These are phyloP conservation scores for Berkeleyomyces rouxiae DNA, from an alignment of 2,329 filamentous ascomycete genomes.

Conservation along the genomic window DNA sequence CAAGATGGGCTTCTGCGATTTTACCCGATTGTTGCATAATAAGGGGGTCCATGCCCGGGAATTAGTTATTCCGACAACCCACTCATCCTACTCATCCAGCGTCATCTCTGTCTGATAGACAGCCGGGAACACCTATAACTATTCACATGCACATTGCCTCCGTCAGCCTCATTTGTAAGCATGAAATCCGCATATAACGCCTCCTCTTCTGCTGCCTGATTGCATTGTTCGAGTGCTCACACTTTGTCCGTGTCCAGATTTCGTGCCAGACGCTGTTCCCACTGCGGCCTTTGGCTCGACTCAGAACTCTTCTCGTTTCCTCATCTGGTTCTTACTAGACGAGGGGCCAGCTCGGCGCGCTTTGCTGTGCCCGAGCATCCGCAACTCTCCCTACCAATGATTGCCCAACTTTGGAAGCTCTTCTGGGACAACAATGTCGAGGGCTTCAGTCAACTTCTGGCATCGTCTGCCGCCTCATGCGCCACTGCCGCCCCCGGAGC, in stretches of 20 bases:
- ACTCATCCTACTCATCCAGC: too few relatives aligned
- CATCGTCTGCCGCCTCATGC: background rate
- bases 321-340: background rate
- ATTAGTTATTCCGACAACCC: too few relatives aligned
- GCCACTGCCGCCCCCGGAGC: constrained; percentile 17
- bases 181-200: background rate
- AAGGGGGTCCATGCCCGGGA: too few relatives aligned
- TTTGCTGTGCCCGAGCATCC: constrained; percentile 12
- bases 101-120: too few relatives aligned
- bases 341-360: background rate
- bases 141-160: too few relatives aligned
- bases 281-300: background rate
- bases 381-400: constrained; percentile 50
- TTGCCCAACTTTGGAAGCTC: constrained; percentile 88
- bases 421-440: constrained; percentile 98
- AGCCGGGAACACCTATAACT: too few relatives aligned
- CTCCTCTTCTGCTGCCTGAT: background rate
- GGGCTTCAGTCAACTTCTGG: constrained; percentile 50
- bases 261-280: background rate
- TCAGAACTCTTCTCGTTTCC: background rate
- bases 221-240: background rate
- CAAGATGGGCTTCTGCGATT: too few relatives aligned
- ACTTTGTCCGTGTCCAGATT: background rate
- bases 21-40: too few relatives aligned
- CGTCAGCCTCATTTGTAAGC: background rate